phyloP scores from a whole-genome alignment of 805 yeast genomes.

The Cyberlindnera americana region DNA sequence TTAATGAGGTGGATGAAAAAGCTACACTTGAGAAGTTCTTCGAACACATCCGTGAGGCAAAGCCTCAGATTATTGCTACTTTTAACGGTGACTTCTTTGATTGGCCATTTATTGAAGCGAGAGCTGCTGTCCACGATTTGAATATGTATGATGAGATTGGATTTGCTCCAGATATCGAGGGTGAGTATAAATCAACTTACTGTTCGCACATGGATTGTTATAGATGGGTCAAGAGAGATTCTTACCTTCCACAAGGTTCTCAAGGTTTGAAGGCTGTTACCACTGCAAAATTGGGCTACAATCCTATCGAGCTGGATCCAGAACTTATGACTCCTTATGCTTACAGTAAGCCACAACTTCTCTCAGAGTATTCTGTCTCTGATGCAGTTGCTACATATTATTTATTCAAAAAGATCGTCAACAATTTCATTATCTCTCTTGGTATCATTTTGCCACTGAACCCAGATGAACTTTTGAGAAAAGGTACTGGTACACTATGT shows the following conservation, averaged over 20 bases:
- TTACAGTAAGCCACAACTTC: constrained; percentile 81
- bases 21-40: constrained; percentile 72
- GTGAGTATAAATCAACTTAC: constrained; percentile 86
- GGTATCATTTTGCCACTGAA: constrained; percentile 94
- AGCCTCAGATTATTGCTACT: constrained; percentile 96
- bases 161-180: constrained; percentile 82
- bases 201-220: constrained; percentile 97
- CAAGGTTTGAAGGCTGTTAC: constrained; percentile 98
- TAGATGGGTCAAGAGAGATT: constrained; percentile 97
- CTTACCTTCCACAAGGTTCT: constrained; percentile 96
- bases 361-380: constrained; percentile 96
- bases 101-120: constrained; percentile 96
- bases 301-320: constrained; percentile 95
- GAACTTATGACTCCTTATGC: constrained; percentile 99
- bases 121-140: constrained; percentile 80
- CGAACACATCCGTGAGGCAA: constrained; percentile 82
- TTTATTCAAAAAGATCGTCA: constrained; percentile 92
- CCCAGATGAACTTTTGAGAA: constrained; percentile 93
- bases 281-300: constrained; percentile 90
- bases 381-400: constrained; percentile 99
- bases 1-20: constrained; percentile 85
- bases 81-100: constrained; percentile 98
- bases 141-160: constrained; percentile 94
- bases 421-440: constrained; percentile 92
- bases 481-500: constrained; percentile 98